Evolutionary conservation across 768 basidiomycete genomes (phyloP), one percentile per base, ranked within the genome.

Genomic region (Pulveroboletus sp.): DNA sequence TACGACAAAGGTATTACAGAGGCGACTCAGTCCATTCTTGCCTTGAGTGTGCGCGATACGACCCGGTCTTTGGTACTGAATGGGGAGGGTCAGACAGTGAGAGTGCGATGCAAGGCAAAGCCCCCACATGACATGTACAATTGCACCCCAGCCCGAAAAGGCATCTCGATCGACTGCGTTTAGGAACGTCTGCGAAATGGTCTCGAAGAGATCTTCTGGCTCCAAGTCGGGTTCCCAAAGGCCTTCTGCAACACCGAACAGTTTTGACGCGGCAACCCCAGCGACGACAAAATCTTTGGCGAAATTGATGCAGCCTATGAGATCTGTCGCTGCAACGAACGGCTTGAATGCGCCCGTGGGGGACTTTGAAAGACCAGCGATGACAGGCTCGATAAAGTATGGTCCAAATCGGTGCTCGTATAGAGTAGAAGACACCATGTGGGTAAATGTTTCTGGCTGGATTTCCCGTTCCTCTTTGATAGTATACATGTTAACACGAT

Each of bases 391-490:
- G 58, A 93, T 81, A 72, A 93, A 96, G 75, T 89, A 99, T 32
- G 96, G 94, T 7, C 90, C 91, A 63, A 98, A 99, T 69, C 96
- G 83, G 65, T 82, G 83, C 70, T 97, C 93, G 69, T 98, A 99
- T 14, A 99, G 79, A 18, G 94, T 95, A 46, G 91, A 93, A 38
- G 90, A 92, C 53, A 97, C 87, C 56, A 99, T 84, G 64, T 93
- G 93, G 26, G 93, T 88, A 70, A 98, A 97, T 7, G 93, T 92
- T 75, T 93, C 86, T 39, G 96, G 96, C 58, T 91, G 85, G 61
- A 99, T 96, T 64, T 95, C 86, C 55, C 95, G 83, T 66, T 96
- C 95, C 71, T 99, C 95, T 71, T 99, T 99, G 78, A 99, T 97
- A 30, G 91, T 89, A 72, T 97, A 98, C 91, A 98, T 94, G 75